These are phyloP conservation scores for Leptomonas seymouri DNA, from an alignment of 208 protist species.

Conservation along the genomic window DNA sequence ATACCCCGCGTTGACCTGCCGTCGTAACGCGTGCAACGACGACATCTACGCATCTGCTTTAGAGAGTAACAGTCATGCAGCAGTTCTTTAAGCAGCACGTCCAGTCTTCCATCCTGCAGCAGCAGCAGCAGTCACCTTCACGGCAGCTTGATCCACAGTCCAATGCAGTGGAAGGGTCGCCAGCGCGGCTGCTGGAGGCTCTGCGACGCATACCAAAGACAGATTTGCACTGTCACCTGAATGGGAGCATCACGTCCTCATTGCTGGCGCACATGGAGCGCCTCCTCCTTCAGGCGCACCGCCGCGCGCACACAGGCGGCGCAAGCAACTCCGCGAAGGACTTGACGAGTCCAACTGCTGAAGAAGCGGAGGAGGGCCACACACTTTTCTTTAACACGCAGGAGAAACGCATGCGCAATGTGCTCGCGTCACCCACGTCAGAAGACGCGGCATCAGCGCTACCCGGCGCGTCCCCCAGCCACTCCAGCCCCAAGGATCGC, in stretches of 20 bases:
- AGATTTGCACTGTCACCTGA: slow-evolving; percentile 80
- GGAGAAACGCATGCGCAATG: slow-evolving; percentile 24
- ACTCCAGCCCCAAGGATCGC: slow-evolving; percentile 30
- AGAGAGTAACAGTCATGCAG: background rate
- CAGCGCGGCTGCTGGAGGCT: background rate
- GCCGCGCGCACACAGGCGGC: background rate
- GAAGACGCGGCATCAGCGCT: background rate
- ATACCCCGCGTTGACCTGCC: no score
- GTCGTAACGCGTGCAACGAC: no score
- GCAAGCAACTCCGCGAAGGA: background rate
- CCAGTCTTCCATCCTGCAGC: slow-evolving; percentile 1
- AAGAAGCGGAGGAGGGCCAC: background rate
- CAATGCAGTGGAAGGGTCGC: background rate
- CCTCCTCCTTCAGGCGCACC: slow-evolving; percentile 24
- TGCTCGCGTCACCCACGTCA: slow-evolving; percentile 13
- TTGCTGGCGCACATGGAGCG: slow-evolving; percentile 59
- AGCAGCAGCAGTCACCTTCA: no score
- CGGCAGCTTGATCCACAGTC: no score
- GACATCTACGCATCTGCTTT: background rate
- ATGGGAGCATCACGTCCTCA: slow-evolving; percentile 68
- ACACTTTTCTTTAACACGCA: slow-evolving; percentile 34
- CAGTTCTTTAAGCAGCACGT: slow-evolving; percentile 6
- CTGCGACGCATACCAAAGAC: slow-evolving; percentile 58
- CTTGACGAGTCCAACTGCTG: background rate
- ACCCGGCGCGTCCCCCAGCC: background rate